Evolutionary conservation across 257 asterid genomes (phyloP).

Genomic region (Scutellaria baicalensis): DNA sequence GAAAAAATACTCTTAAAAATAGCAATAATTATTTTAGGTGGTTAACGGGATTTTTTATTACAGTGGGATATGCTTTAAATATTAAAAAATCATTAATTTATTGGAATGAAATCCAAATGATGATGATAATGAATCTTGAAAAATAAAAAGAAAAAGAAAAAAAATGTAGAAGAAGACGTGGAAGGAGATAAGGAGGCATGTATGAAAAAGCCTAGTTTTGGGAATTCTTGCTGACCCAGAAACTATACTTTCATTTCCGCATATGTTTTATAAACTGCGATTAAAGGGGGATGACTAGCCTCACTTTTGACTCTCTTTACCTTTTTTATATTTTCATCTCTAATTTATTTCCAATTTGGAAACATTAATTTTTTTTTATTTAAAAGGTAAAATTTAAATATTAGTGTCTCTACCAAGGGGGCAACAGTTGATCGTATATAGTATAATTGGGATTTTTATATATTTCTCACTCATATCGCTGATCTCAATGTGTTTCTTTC

Average conservation of each 20-base stretch:
- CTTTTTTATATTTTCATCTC: not conserved
- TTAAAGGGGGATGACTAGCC: not conserved
- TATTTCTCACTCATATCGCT: too few species aligned
- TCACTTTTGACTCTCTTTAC: slow-evolving; percentile 10
- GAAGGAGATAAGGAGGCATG: too few species aligned
- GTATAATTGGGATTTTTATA: not conserved
- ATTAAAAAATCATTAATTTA: not conserved
- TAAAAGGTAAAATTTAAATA: not conserved
- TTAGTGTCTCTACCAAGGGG: slow-evolving; percentile 9
- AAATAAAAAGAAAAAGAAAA: too few species aligned
- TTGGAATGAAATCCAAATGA: not conserved
- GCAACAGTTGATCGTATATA: too few species aligned
- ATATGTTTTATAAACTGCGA: slow-evolving; percentile 8
- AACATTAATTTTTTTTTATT: not conserved
- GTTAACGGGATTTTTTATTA: too few species aligned
- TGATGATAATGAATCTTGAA: not conserved
- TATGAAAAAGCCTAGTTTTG: slow-evolving; percentile 9
- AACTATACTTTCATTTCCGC: slow-evolving; percentile 6
- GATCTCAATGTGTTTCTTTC: too few species aligned
- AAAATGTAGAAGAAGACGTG: slow-evolving; percentile 19
- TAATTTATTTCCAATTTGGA: not conserved
- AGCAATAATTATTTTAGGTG: too few species aligned
- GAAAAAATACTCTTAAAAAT: too few species aligned
- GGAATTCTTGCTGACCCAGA: not conserved
- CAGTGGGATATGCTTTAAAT: too few species aligned